These are phyloP conservation scores for Ophiocordyceps sinensis DNA, from an alignment of 2,329 filamentous ascomycete species.

Conservation along the genomic window DNA sequence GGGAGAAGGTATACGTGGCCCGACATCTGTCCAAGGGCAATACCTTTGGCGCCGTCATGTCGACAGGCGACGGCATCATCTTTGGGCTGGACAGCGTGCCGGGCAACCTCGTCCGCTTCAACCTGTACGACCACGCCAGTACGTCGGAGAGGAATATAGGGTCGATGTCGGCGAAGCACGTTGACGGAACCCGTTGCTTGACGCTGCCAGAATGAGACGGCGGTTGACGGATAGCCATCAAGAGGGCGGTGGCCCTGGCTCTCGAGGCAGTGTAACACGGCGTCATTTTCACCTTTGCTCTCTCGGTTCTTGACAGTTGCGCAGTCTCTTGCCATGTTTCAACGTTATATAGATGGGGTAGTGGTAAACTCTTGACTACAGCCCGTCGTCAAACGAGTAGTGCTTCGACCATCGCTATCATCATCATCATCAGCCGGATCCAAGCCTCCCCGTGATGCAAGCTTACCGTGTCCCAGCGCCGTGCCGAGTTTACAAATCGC, in stretches of 20 bases:
- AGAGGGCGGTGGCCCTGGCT: no score
- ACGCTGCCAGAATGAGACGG: not conserved
- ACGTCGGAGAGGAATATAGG: not conserved
- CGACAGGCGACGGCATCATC: conserved; percentile 2
- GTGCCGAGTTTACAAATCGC: conserved; percentile 36
- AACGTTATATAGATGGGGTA: no score
- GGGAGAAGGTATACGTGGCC: not conserved
- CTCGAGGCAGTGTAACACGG: not conserved
- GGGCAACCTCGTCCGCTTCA: not conserved
- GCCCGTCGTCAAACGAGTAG: conserved; percentile 7
- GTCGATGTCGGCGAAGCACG: not conserved
- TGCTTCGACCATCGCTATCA: conserved; percentile 8
- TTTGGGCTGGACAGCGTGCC: conserved; percentile 1
- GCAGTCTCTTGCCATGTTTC: no score
- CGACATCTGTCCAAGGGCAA: not conserved
- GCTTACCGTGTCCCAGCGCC: conserved; percentile 32
- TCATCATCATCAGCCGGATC: not conserved
- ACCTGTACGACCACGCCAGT: not conserved
- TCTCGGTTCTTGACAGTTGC: no score
- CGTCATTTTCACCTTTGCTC: not conserved
- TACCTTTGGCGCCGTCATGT: conserved; percentile 2
- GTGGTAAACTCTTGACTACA: conserved; percentile 3
- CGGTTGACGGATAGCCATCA: not conserved
- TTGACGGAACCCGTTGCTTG: not conserved
- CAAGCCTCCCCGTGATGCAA: not conserved